Percentiles rank a stretch among this genome's conserved stretches.
These are phyloP conservation scores for Coemansia sp. DNA, from an alignment of 371 early-diverging fungal genomes.

Conservation along the genomic window DNA sequence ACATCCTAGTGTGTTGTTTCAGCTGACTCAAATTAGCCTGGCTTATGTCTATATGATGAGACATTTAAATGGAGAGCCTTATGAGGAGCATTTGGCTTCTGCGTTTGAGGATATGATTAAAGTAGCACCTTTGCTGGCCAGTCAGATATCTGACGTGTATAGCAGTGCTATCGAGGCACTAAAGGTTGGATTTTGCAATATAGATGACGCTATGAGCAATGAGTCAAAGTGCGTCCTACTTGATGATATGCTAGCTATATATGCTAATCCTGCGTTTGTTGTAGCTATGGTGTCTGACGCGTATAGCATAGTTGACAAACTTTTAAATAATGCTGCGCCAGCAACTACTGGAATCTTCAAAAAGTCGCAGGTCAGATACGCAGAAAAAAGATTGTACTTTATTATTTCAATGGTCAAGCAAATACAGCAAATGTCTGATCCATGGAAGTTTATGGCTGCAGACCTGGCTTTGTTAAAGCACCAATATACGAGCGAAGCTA, in stretches of 20 bases:
- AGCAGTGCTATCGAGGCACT: slow-evolving; percentile 35
- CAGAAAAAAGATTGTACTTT: slow-evolving; percentile 33
- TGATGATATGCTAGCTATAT: slow-evolving; percentile 26
- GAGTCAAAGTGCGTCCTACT: slow-evolving; percentile 20
- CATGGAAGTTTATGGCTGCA: slow-evolving; percentile 42
- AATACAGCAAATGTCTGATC: slow-evolving; percentile 20
- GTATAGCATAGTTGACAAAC: slow-evolving; percentile 15
- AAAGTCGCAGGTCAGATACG: slow-evolving; percentile 6
- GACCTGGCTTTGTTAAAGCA: slow-evolving; percentile 34
- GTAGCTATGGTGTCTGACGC: slow-evolving; percentile 39
- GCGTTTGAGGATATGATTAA: slow-evolving; percentile 16
- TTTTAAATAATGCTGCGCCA: background rate
- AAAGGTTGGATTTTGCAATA: slow-evolving; percentile 17
- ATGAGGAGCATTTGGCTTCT: slow-evolving; percentile 6
- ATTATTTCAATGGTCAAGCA: slow-evolving; percentile 33
- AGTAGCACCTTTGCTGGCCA: slow-evolving; percentile 24
- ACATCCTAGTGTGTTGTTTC: slow-evolving; percentile 45
- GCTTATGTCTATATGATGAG: slow-evolving; percentile 47
- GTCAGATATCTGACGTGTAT: slow-evolving; percentile 27
- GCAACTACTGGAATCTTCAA: background rate
- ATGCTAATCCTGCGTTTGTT: slow-evolving; percentile 10
- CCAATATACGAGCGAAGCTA: slow-evolving; percentile 30
- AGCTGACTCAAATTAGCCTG: slow-evolving; percentile 29
- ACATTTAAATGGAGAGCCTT: slow-evolving; percentile 36
- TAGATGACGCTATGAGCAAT: slow-evolving; percentile 19